These are phyloP conservation scores for Fusarium nematophilum DNA, from an alignment of 2,329 filamentous ascomycete genomes.

Conservation along the genomic window DNA sequence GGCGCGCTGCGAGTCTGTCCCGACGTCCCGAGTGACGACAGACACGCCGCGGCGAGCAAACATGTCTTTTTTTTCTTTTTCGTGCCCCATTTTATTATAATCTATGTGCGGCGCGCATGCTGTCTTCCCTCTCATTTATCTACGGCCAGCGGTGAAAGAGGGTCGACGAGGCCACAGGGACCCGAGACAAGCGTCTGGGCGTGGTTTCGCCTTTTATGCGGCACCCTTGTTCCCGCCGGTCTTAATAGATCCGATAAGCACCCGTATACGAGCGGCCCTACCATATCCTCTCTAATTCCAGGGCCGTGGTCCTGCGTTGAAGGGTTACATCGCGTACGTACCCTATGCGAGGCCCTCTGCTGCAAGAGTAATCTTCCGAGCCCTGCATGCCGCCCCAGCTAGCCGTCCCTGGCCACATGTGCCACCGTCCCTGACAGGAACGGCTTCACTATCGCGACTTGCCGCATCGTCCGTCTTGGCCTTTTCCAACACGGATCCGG, in stretches of 20 bases:
- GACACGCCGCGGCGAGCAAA: conserved; percentile 46
- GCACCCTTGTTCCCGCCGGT: background rate
- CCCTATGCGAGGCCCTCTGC: conserved; percentile 1
- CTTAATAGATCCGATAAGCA: conserved; percentile 22
- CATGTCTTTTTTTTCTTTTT: conserved; percentile 23
- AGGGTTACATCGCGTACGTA: conserved; percentile 33
- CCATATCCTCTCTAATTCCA: conserved; percentile 15
- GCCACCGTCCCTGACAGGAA: background rate
- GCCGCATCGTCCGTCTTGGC: background rate
- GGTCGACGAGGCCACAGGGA: background rate
- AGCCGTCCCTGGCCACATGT: background rate
- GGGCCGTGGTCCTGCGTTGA: conserved; percentile 5
- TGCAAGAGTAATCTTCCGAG: conserved; percentile 21
- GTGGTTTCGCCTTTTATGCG: conserved; percentile 24
- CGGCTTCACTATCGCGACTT: background rate
- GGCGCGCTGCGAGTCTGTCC: conserved; percentile 39
- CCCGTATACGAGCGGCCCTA: too few species aligned
- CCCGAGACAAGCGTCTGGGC: conserved; percentile 14
- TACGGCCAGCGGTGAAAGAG: conserved; percentile 8
- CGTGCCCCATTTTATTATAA: conserved; percentile 3
- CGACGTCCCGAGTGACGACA: conserved; percentile 15
- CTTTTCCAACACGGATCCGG: background rate
- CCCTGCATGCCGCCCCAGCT: background rate
- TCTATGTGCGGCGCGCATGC: conserved; percentile 16
- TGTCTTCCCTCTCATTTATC: conserved; percentile 10